phyloP scores from a whole-genome alignment of 176 grass and related monocot species.

The Chloris gayana region DNA sequence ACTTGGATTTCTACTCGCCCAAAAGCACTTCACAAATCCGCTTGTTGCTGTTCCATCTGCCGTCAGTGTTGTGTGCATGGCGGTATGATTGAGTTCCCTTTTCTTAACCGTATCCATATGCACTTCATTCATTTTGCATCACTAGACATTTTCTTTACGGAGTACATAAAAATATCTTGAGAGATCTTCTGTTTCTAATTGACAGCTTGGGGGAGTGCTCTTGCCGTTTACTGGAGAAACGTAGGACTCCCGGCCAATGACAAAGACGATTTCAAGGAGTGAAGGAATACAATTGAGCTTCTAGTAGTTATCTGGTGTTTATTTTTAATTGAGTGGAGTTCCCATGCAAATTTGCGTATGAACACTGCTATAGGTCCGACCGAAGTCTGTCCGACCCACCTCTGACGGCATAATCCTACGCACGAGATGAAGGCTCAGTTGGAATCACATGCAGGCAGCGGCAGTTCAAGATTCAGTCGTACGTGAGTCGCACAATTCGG shows the following conservation, averaged over 20 bases:
- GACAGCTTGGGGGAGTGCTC: slow-evolving; percentile 87
- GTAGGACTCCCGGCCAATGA: slow-evolving; percentile 68
- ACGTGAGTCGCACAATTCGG: too few relatives aligned
- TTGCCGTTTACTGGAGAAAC: slow-evolving; percentile 97
- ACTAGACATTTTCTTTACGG: background rate
- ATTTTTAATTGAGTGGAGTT: slow-evolving; percentile 13
- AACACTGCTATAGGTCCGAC: too few relatives aligned
- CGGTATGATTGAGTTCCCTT: slow-evolving; percentile 54
- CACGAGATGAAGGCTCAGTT: too few relatives aligned
- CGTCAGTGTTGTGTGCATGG: slow-evolving; percentile 95
- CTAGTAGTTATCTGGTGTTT: slow-evolving; percentile 8
- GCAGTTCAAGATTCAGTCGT: too few relatives aligned
- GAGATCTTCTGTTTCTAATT: slow-evolving; percentile 29
- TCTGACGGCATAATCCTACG: too few relatives aligned
- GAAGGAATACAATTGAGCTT: slow-evolving; percentile 22
- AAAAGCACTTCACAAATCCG: slow-evolving; percentile 96
- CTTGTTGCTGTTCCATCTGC: slow-evolving; percentile 98
- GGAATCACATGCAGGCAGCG: too few relatives aligned
- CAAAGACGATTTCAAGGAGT: slow-evolving; percentile 98
- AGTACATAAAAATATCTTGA: slow-evolving; percentile 8
- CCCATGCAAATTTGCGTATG: slow-evolving; percentile 12
- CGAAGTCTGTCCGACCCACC: too few relatives aligned
- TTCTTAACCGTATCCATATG: background rate
- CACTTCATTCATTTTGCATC: slow-evolving; percentile 2
- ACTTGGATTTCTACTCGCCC: slow-evolving; percentile 96